A percentile compares a stretch with the other conserved stretches of the same genome.
These are phyloP conservation scores for Pittosporum tobira DNA, from an alignment of 129 eudicot species.

Conservation along the genomic window DNA sequence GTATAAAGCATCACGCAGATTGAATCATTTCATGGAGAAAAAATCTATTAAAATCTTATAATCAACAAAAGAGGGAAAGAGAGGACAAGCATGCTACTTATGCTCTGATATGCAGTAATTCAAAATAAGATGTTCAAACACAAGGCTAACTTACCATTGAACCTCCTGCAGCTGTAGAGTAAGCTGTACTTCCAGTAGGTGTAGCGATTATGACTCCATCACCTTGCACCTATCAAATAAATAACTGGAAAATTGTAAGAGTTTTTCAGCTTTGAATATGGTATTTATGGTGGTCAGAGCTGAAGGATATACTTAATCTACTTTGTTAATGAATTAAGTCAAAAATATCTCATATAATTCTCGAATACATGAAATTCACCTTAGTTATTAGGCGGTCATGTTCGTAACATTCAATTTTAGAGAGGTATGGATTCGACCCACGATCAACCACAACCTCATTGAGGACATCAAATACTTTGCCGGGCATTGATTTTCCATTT, in stretches of 20 bases:
- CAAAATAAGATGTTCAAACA: too few relatives aligned
- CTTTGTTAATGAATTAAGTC: background rate
- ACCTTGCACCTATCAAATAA: slow-evolving; percentile 69
- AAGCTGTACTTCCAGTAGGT: slow-evolving; percentile 99
- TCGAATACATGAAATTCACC: slow-evolving; percentile 27
- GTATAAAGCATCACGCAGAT: too few relatives aligned
- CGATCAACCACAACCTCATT: slow-evolving; percentile 97
- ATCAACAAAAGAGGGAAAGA: too few relatives aligned
- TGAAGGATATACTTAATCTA: background rate
- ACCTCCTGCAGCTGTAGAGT: slow-evolving; percentile 99
- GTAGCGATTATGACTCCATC: slow-evolving; percentile 98
- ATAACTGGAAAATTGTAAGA: slow-evolving; percentile 3
- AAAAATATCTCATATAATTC: background rate
- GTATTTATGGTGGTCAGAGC: background rate
- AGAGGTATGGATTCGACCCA: slow-evolving; percentile 94
- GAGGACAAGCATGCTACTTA: too few relatives aligned
- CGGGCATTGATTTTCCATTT: slow-evolving; percentile 86
- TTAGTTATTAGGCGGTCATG: slow-evolving; percentile 97
- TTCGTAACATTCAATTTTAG: slow-evolving; percentile 91
- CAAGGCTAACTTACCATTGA: slow-evolving; percentile 61
- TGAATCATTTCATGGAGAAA: background rate
- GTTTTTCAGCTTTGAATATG: background rate
- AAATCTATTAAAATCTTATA: background rate
- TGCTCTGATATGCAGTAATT: too few relatives aligned
- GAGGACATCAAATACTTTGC: slow-evolving; percentile 89